These are phyloP conservation scores for Canavalia gladiata DNA, from an alignment of 306 rosid species.

Conservation along the genomic window DNA sequence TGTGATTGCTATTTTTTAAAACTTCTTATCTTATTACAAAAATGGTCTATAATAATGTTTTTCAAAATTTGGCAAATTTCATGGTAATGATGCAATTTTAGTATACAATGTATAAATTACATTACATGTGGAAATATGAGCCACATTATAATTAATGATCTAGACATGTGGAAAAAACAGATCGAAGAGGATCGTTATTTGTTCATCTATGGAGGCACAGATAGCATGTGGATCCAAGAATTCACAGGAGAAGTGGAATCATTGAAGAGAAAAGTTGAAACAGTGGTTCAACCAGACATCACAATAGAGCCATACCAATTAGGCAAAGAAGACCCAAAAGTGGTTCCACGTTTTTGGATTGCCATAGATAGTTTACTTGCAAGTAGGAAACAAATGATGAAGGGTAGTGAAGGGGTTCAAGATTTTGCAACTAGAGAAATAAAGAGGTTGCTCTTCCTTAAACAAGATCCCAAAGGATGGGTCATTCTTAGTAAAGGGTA, in stretches of 20 bases:
- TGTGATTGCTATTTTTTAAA: too few species aligned
- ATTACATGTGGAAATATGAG: not conserved
- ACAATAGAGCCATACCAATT: conserved; percentile 38
- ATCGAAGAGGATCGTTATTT: conserved; percentile 43
- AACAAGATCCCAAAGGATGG: conserved; percentile 47
- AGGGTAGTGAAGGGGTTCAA: conserved; percentile 1
- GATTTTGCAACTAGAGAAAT: conserved; percentile 40
- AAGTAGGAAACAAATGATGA: conserved; percentile 25
- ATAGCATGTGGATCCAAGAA: conserved; percentile 18
- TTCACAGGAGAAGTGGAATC: not conserved
- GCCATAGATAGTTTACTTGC: conserved; percentile 41
- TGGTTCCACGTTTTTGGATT: conserved; percentile 33
- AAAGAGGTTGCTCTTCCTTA: conserved; percentile 40
- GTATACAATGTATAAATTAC: too few species aligned
- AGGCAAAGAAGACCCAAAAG: conserved; percentile 33
- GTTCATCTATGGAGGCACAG: conserved; percentile 48
- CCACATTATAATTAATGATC: not conserved
- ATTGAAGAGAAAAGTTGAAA: conserved; percentile 19
- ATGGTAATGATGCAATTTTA: not conserved
- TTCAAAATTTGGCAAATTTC: not conserved
- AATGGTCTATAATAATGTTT: too few species aligned
- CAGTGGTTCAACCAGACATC: not conserved
- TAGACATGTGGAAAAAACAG: conserved; percentile 20
- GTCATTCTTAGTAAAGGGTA: conserved; percentile 48
- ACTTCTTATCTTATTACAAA: too few species aligned